These are phyloP conservation scores for Cladosporium oxysporum DNA, from an alignment of 2,329 filamentous ascomycete genomes.

Conservation along the genomic window DNA sequence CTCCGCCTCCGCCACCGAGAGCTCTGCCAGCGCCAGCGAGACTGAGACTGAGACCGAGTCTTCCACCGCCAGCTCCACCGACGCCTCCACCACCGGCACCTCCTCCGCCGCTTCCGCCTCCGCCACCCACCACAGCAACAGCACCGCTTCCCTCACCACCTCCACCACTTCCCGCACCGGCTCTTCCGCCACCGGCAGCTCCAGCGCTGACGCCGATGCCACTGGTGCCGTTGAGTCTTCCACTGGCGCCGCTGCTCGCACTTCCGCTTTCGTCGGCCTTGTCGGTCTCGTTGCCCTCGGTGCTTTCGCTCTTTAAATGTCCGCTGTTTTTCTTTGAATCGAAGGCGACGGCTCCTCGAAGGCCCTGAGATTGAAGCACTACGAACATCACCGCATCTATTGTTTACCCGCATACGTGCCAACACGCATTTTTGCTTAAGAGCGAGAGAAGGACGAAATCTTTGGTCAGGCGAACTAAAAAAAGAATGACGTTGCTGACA, in stretches of 20 bases:
- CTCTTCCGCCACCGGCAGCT: neutral
- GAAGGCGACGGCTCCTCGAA: neutral
- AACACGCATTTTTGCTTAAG: neutral
- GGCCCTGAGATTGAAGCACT: neutral
- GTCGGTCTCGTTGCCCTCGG: slow-evolving; percentile 32
- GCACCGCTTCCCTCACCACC: slow-evolving; percentile 12
- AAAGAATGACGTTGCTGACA: neutral
- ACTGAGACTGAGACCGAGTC: slow-evolving; percentile 24
- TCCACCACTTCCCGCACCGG: slow-evolving; percentile 8
- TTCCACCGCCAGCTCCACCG: slow-evolving; percentile 29
- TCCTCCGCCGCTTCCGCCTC: slow-evolving; percentile 28
- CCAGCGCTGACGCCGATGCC: neutral
- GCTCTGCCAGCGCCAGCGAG: neutral
- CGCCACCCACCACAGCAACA: slow-evolving; percentile 13
- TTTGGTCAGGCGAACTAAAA: neutral
- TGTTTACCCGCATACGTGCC: neutral
- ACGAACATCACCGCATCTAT: neutral
- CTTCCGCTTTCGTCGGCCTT: slow-evolving; percentile 30
- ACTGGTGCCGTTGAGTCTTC: neutral
- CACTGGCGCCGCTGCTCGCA: slow-evolving; percentile 24
- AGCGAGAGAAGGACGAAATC: neutral
- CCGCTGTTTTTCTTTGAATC: neutral
- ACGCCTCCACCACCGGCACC: slow-evolving; percentile 27
- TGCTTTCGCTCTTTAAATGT: slow-evolving; percentile 28
- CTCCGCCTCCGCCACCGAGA: neutral